Conservation (phyloP, 352 stramenopile species). For the Bremia lactucae region DNA sequence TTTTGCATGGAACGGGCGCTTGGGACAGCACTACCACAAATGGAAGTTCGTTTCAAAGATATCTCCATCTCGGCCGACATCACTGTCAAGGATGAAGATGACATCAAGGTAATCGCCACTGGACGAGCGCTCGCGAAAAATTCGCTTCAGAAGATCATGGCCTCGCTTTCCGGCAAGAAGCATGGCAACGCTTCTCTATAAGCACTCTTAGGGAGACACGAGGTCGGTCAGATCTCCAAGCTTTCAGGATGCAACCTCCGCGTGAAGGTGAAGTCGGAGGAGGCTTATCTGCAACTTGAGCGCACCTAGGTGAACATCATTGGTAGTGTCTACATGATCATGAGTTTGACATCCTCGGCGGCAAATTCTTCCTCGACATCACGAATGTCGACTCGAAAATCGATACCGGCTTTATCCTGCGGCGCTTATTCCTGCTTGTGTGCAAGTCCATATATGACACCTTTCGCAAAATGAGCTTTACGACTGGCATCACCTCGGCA, state of each 20-base stretch:
- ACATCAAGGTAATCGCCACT: no score
- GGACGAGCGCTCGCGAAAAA: no score
- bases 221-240: no score
- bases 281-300: neutral
- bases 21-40: constrained; percentile 20
- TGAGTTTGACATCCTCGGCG: neutral
- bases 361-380: no score
- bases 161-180: no score
- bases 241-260: constrained; percentile 9
- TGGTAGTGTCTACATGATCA: neutral
- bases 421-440: neutral
- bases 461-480: neutral
- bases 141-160: no score
- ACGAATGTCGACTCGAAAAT: no score
- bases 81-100: constrained; percentile 10
- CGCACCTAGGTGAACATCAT: neutral
- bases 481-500: neutral
- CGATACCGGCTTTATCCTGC: no score
- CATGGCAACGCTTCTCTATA: no score
- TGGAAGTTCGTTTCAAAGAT: constrained; percentile 35
- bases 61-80: constrained; percentile 20
- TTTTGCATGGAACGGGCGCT: no score
- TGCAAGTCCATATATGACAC: neutral
- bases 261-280: neutral
- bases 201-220: no score